Evolutionary conservation across 2,329 filamentous ascomycete species (phyloP).

Genomic region (Penicillium rolfsii): DNA sequence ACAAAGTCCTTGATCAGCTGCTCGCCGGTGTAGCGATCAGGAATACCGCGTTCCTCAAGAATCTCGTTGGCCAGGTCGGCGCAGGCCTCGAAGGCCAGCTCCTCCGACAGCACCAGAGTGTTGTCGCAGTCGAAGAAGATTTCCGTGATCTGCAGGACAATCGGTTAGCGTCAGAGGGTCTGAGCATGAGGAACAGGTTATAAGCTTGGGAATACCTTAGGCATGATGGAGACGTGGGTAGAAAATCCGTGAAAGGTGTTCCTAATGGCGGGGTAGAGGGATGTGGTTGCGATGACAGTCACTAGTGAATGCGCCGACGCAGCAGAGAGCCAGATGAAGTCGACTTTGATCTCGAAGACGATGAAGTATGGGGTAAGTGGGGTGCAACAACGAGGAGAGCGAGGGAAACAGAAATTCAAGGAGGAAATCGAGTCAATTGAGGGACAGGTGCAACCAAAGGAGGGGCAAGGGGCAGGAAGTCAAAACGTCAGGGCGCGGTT

Average conservation of each 20-base stretch:
- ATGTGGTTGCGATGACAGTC: constrained; percentile 7
- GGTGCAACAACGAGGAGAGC: neutral
- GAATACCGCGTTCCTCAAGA: constrained; percentile 66
- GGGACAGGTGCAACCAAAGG: constrained; percentile 4
- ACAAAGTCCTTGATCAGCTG: constrained; percentile 84
- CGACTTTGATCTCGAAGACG: constrained; percentile 1
- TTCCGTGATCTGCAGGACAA: constrained; percentile 61
- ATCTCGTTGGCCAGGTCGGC: constrained; percentile 88
- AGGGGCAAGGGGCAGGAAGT: constrained; percentile 13
- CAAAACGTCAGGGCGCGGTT: constrained; percentile 2
- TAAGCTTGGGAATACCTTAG: constrained; percentile 35
- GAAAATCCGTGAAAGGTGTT: constrained; percentile 2
- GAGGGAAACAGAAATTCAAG: neutral
- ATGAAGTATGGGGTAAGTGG: constrained; percentile 1
- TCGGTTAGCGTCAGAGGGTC: constrained; percentile 24
- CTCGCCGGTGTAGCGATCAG: constrained; percentile 74
- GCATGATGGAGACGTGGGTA: constrained; percentile 31
- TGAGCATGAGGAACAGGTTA: constrained; percentile 3
- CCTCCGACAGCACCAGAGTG: constrained; percentile 89
- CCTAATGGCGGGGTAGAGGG: neutral
- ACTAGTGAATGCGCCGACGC: constrained; percentile 1
- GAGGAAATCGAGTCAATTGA: constrained; percentile 15
- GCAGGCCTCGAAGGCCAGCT: constrained; percentile 88
- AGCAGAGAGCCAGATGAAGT: neutral
- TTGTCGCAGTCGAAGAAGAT: constrained; percentile 80